phyloP scores from a whole-genome alignment of 306 rosid genomes.

The Fragaria vesca region DNA sequence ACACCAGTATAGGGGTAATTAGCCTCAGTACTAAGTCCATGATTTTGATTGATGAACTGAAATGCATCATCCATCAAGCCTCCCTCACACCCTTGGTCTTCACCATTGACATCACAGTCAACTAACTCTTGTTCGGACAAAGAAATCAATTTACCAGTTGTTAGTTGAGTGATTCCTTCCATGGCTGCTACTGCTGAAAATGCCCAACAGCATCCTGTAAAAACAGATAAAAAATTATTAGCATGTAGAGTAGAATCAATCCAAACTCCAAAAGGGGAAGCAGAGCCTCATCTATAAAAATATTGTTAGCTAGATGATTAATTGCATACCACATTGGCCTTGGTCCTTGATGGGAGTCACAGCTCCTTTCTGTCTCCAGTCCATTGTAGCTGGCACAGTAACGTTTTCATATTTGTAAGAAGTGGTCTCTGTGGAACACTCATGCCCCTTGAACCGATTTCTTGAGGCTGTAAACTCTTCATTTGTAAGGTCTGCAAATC shows the following conservation, averaged over 20 bases:
- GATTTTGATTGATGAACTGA: too few relatives aligned
- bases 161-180: not conserved
- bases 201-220: not conserved
- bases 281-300: too few relatives aligned
- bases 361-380: too few relatives aligned
- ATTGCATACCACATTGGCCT: not conserved
- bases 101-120: too few relatives aligned
- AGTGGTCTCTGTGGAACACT: not conserved
- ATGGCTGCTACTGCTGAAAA: not conserved
- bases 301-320: not conserved
- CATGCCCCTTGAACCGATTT: not conserved
- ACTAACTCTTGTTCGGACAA: too few relatives aligned
- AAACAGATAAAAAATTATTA: too few relatives aligned
- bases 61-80: too few relatives aligned
- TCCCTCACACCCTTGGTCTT: too few relatives aligned
- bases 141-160: too few relatives aligned
- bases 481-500: constrained; percentile 2
- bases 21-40: not conserved
- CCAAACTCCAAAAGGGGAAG: not conserved
- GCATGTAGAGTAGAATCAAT: not conserved
- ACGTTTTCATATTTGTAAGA: not conserved
- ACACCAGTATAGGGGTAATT: constrained; percentile 1
- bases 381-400: not conserved
- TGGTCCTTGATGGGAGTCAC: too few relatives aligned
- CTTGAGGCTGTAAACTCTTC: not conserved